A percentile compares a stretch with the other conserved stretches of the same genome.
Evolutionary conservation across 805 yeast genomes (phyloP).

Genomic region (Metschnikowia shivogae): DNA sequence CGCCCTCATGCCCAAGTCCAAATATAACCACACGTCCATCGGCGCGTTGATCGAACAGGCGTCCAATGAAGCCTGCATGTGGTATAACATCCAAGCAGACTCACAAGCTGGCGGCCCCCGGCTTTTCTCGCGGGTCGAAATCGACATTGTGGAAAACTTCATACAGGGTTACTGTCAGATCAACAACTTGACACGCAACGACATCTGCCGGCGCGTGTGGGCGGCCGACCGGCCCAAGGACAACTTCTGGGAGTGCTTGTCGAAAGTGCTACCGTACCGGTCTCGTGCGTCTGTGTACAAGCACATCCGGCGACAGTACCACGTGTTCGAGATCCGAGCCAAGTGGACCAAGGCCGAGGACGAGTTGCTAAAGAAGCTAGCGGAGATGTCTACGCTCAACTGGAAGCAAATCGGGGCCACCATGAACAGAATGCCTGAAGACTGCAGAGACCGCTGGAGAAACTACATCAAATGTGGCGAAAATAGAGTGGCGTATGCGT

Average conservation of each 20-base stretch:
- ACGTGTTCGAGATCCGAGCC: constrained; percentile 81
- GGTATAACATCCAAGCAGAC: constrained; percentile 29
- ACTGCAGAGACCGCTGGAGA: constrained; percentile 95
- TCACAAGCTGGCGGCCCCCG: constrained; percentile 30
- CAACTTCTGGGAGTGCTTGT: constrained; percentile 81
- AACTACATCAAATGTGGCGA: constrained; percentile 91
- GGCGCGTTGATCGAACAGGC: constrained; percentile 36
- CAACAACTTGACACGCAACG: constrained; percentile 57
- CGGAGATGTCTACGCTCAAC: constrained; percentile 67
- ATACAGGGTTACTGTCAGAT: constrained; percentile 64
- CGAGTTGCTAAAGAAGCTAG: constrained; percentile 55
- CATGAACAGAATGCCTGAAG: constrained; percentile 95
- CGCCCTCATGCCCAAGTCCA: constrained; percentile 10
- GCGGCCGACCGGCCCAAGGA: constrained; percentile 79
- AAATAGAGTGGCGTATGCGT: constrained; percentile 68
- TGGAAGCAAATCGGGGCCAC: constrained; percentile 83
- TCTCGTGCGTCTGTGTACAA: constrained; percentile 88
- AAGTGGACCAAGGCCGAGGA: constrained; percentile 89
- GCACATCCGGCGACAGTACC: constrained; percentile 87
- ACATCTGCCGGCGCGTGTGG: constrained; percentile 85
- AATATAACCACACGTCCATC: constrained; percentile 26
- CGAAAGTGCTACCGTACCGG: constrained; percentile 76
- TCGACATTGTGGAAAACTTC: constrained; percentile 65
- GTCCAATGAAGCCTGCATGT: constrained; percentile 28
- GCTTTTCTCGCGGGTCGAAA: constrained; percentile 61